phyloP scores from a whole-genome alignment of 2,329 filamentous ascomycete species.

The Ustulina deusta region DNA sequence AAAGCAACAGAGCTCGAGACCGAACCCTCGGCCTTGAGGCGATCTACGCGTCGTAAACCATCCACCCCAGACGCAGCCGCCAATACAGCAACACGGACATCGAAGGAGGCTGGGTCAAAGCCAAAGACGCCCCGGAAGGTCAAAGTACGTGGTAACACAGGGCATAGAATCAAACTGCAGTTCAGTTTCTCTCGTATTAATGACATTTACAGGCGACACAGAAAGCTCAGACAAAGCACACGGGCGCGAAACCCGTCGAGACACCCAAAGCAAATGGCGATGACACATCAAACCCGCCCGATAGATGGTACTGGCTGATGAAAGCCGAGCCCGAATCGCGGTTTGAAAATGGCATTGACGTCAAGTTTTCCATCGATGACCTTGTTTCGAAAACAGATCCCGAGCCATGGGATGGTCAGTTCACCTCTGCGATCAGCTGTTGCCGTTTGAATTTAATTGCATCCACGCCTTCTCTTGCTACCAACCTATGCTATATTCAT shows the following conservation, averaged over 20 bases:
- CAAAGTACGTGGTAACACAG: conserved; percentile 23
- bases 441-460: conserved; percentile 18
- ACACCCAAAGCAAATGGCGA: conserved; percentile 25
- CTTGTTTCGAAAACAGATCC: conserved; percentile 77
- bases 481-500: conserved; percentile 32
- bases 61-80: conserved; percentile 7
- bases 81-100: not conserved
- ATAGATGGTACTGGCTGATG: conserved; percentile 77
- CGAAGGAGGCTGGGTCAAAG: not conserved
- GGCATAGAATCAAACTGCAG: not conserved
- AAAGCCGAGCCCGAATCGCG: conserved; percentile 91
- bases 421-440: too few species aligned
- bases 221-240: conserved; percentile 19
- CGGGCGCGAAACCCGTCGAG: conserved; percentile 26
- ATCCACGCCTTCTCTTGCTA: conserved; percentile 42
- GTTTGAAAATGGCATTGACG: conserved; percentile 86
- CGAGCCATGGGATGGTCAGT: conserved; percentile 90
- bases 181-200: conserved; percentile 8
- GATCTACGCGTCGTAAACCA: conserved; percentile 40
- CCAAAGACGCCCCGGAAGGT: conserved; percentile 9
- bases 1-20: conserved; percentile 31
- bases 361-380: conserved; percentile 95
- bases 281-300: conserved; percentile 25
- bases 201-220: conserved; percentile 6
- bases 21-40: conserved; percentile 30